These are phyloP conservation scores for Hagleromyces aurorensis DNA, from an alignment of 805 yeast genomes.

Conservation along the genomic window DNA sequence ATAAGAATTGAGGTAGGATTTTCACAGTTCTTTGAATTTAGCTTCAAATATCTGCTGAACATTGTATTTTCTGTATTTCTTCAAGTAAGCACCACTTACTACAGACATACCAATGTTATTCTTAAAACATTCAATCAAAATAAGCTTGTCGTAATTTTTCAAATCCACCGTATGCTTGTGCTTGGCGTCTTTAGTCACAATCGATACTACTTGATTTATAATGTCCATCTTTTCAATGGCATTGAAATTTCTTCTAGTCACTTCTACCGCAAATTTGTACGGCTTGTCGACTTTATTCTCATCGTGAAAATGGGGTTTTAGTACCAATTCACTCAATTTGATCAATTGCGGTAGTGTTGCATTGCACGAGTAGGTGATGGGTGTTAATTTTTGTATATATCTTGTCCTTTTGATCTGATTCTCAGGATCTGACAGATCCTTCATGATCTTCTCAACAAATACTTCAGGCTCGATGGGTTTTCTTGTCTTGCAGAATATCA, in stretches of 20 bases:
- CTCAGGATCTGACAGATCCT: conserved; percentile 44
- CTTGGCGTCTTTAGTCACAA: conserved; percentile 50
- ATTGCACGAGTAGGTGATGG: conserved; percentile 66
- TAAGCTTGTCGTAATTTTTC: conserved; percentile 66
- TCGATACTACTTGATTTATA: conserved; percentile 60
- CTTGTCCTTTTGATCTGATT: conserved; percentile 47
- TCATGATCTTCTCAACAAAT: conserved; percentile 57
- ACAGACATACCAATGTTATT: conserved; percentile 83
- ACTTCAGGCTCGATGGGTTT: conserved; percentile 72
- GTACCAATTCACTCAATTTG: conserved; percentile 50
- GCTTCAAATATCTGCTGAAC: conserved; percentile 68
- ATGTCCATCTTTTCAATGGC: conserved; percentile 64
- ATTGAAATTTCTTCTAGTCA: conserved; percentile 71
- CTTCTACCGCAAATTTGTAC: conserved; percentile 67
- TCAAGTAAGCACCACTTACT: conserved; percentile 48
- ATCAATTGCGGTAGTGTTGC: conserved; percentile 63
- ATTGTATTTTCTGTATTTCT: conserved; percentile 59
- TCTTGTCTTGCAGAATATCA: conserved; percentile 74
- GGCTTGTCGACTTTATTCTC: conserved; percentile 31
- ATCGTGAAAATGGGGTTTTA: conserved; percentile 60
- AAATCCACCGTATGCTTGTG: conserved; percentile 73
- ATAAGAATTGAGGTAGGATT: too few species aligned
- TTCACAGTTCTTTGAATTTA: conserved; percentile 23
- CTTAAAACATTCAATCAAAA: conserved; percentile 83
- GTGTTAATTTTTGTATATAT: conserved; percentile 72